Base-by-base conservation (phyloP, 2,329 filamentous ascomycete genomes). In the Cryphonectria japonica region DNA sequence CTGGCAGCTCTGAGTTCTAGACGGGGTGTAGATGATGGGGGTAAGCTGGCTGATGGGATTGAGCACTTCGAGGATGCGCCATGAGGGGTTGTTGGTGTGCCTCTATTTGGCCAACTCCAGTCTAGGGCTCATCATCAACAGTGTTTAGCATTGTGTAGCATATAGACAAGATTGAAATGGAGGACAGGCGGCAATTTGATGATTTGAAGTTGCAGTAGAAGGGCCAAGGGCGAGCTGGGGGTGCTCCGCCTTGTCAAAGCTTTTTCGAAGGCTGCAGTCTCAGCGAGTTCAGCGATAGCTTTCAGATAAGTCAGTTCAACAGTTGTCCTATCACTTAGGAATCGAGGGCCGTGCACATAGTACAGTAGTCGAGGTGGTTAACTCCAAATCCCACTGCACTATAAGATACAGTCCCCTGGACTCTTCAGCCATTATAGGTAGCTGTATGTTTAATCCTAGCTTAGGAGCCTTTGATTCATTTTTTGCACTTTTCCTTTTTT, bases 21-120 rank as follows among this genome's bases (percentile, higher is more conserved):
- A 11, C 54, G 66, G 43, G 22, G 29, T 16, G 54, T n/a, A 29
- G 39, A 19, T 22, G 59, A 50, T 22, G 70, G 52, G 19, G 69
- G 69, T 22, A 72, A 72, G 66, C 46, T 67, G 8, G 29, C 46
- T n/a, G 69, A 68, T n/a, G 71, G 69, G 32, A 59, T 32, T 26
- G 71, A 69, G 54, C 66, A 61, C 6, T 43, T 32, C 34, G 66
- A 61, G 57, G 66, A 68, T 60, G 50, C 64, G 22, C 57, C 32
- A 13, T 32, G 11, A 39, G 57, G 57, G 22, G 16, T 11, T 0
- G 3, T 1, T 34, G 13, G 26, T 3, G 26, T 34, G 54, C 26
- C 26, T 32, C 29, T 13, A 5, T 29, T 8, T 29, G 2, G 26
- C 11, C n/a, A 16, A 13, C 13, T 32, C 19, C 11, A 29, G 26